Conservation (phyloP, 2,329 filamentous ascomycete species). For the Fusarium tanahbumbuense region DNA sequence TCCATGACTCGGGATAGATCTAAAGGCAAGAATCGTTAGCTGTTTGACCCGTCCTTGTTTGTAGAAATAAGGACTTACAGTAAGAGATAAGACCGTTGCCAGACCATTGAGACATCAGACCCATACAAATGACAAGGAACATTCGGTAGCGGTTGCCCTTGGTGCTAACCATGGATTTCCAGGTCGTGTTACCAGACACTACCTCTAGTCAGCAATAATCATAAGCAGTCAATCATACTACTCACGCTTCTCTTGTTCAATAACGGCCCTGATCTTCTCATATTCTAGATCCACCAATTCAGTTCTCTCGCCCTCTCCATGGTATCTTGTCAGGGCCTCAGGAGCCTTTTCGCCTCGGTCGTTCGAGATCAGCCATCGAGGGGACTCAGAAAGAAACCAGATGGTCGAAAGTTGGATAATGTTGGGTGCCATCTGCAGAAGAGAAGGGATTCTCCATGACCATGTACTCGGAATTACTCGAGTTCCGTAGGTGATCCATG, state of each 20-base stretch:
- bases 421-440: slow-evolving; percentile 42
- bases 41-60: too few relatives aligned
- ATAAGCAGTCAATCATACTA: too few relatives aligned
- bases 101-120: slow-evolving; percentile 56
- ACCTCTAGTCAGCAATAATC: neutral
- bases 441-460: slow-evolving; percentile 52
- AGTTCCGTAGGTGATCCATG: slow-evolving; percentile 58
- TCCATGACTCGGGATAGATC: slow-evolving; percentile 37
- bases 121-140: slow-evolving; percentile 57
- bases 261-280: slow-evolving; percentile 55
- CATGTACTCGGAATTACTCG: slow-evolving; percentile 54
- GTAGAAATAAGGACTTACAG: too few relatives aligned
- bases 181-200: slow-evolving; percentile 43
- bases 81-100: slow-evolving; percentile 52
- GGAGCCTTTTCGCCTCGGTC: slow-evolving; percentile 58
- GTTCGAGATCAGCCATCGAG: slow-evolving; percentile 66
- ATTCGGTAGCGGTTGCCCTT: slow-evolving; percentile 50
- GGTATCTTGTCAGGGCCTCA: slow-evolving; percentile 65
- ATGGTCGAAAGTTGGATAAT: slow-evolving; percentile 38
- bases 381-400: slow-evolving; percentile 70
- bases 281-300: slow-evolving; percentile 64
- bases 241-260: slow-evolving; percentile 55
- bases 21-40: too few relatives aligned
- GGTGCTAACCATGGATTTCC: slow-evolving; percentile 48
- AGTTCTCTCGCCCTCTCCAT: slow-evolving; percentile 66